Conservation (phyloP, 1,284 basidiomycete species). For the Ganoderma lingzhi region DNA sequence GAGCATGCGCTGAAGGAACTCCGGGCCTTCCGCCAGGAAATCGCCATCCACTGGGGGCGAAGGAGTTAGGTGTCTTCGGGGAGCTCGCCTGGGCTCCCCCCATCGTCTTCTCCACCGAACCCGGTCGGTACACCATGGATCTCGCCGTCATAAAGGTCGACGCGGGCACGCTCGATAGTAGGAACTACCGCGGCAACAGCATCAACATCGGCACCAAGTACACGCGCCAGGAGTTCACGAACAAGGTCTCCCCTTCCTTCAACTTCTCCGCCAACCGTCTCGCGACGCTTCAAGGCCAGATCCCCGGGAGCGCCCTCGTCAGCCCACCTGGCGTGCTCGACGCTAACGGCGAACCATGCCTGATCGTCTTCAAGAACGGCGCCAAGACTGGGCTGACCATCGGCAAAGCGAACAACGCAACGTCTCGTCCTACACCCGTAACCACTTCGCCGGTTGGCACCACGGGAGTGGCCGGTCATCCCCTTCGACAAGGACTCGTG, state of each 20-base stretch:
- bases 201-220: conserved; percentile 39
- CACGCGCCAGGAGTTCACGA: conserved; percentile 14
- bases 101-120: conserved; percentile 19
- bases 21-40: conserved; percentile 8
- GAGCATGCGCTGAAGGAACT: background rate
- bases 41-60: conserved; percentile 34
- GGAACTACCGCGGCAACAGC: conserved; percentile 39
- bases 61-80: conserved; percentile 39
- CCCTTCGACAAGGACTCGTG: background rate
- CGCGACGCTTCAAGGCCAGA: background rate
- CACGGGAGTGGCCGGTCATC: background rate
- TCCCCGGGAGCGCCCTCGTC: conserved; percentile 14
- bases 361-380: conserved; percentile 1
- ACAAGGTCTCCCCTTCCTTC: conserved; percentile 12
- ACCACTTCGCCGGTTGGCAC: background rate
- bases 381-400: background rate
- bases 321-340: conserved; percentile 1
- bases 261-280: background rate
- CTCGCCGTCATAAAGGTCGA: conserved; percentile 41
- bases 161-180: conserved; percentile 34
- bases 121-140: conserved; percentile 39
- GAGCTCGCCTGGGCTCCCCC: conserved; percentile 42
- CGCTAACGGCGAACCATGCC: background rate
- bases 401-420: background rate
- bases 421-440: background rate